Conservation (phyloP, 805 yeast genomes). For the Candida suzukii region DNA sequence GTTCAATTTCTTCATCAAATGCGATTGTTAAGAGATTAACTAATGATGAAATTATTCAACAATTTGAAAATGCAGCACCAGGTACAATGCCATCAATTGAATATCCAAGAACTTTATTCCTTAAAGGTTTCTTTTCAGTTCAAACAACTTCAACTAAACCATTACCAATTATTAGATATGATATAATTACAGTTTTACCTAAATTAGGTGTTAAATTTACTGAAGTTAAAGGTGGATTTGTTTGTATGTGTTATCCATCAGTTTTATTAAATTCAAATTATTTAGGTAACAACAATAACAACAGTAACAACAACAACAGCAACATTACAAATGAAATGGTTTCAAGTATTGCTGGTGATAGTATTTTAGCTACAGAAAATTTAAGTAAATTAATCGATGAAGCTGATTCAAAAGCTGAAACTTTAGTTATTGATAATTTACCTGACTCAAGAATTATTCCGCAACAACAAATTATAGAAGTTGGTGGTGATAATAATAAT, state of each 20-base stretch:
- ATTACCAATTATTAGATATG: conserved; percentile 78
- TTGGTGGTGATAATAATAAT: conserved; percentile 14
- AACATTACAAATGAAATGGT: conserved; percentile 16
- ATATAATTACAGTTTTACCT: conserved; percentile 69
- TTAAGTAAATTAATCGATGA: conserved; percentile 7
- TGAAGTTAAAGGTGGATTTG: conserved; percentile 91
- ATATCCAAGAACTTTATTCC: conserved; percentile 81
- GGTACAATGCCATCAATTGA: conserved; percentile 92
- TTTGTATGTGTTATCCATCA: conserved; percentile 66
- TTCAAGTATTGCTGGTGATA: conserved; percentile 24
- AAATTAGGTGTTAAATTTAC: conserved; percentile 73
- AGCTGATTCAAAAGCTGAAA: conserved; percentile 5
- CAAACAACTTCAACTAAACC: conserved; percentile 94
- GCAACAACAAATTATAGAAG: conserved; percentile 1
- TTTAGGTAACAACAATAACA: no score
- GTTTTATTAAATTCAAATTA: conserved; percentile 15
- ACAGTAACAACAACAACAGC: not conserved
- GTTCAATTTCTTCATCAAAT: not conserved
- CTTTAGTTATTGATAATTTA: not conserved
- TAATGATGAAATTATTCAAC: conserved; percentile 39
- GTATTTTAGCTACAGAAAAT: not conserved
- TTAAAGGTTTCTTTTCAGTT: conserved; percentile 90
- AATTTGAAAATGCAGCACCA: conserved; percentile 49
- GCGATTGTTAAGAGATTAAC: conserved; percentile 26
- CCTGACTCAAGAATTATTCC: not conserved